Evolutionary conservation across 805 yeast genomes (phyloP).

Genomic region (Metschnikowia matae): DNA sequence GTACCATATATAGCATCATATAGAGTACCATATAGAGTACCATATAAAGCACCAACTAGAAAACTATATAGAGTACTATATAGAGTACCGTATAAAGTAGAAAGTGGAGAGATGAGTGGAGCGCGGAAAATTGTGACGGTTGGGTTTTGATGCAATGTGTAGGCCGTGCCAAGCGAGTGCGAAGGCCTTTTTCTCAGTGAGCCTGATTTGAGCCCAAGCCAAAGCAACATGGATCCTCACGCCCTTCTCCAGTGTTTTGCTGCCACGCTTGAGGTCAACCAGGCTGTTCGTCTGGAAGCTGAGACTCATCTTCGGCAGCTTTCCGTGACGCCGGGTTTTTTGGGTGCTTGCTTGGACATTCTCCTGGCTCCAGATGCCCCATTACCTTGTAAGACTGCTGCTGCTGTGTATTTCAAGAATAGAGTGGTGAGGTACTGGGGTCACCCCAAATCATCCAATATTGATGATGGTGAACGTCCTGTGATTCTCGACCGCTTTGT

Average conservation of each 20-base stretch:
- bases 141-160: not conserved
- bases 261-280: conserved; percentile 71
- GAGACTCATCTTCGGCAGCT: conserved; percentile 62
- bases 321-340: conserved; percentile 62
- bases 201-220: not conserved
- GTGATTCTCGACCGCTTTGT: conserved; percentile 65
- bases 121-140: not conserved
- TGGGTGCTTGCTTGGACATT: conserved; percentile 79
- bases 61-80: too few species aligned
- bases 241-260: conserved; percentile 70
- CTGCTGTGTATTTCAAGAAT: conserved; percentile 83
- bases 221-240: conserved; percentile 60
- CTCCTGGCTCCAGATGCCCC: conserved; percentile 44
- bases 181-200: not conserved
- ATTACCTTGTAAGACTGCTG: conserved; percentile 55
- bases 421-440: conserved; percentile 63
- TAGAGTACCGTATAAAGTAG: too few species aligned
- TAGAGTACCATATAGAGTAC: too few species aligned
- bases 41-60: too few species aligned
- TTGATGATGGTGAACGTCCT: conserved; percentile 72
- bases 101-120: not conserved
- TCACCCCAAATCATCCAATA: conserved; percentile 19
- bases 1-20: too few species aligned
- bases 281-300: conserved; percentile 57
- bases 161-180: not conserved